These are phyloP conservation scores for Penicillium roqueforti DNA, from an alignment of 495 filamentous ascomycete species.

Conservation along the genomic window DNA sequence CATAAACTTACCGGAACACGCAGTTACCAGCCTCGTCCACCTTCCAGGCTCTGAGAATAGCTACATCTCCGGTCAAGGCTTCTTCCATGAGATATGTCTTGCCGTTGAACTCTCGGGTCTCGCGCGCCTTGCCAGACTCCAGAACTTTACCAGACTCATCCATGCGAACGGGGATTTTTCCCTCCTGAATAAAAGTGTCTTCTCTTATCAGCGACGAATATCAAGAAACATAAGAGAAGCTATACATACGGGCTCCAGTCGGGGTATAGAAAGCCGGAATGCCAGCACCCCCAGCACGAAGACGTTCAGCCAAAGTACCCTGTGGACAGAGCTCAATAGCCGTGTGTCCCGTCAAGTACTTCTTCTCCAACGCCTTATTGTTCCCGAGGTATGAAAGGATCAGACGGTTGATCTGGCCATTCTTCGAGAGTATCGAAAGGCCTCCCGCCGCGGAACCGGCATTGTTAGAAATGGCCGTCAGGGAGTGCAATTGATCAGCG, in stretches of 20 bases:
- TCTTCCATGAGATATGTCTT: slow-evolving; percentile 85
- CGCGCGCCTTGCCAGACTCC: slow-evolving; percentile 67
- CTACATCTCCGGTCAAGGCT: slow-evolving; percentile 78
- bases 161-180: slow-evolving; percentile 73
- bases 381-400: slow-evolving; percentile 84
- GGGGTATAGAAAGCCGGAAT: slow-evolving; percentile 92
- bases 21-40: slow-evolving; percentile 85
- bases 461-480: slow-evolving; percentile 91
- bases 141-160: slow-evolving; percentile 70
- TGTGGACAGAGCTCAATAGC: slow-evolving; percentile 86
- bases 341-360: slow-evolving; percentile 79
- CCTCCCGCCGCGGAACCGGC: slow-evolving; percentile 75
- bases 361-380: slow-evolving; percentile 81
- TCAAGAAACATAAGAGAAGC: not conserved
- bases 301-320: slow-evolving; percentile 81
- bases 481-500: slow-evolving; percentile 59
- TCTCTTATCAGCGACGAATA: not conserved
- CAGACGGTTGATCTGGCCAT: slow-evolving; percentile 78
- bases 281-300: slow-evolving; percentile 78
- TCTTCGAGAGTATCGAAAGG: slow-evolving; percentile 71
- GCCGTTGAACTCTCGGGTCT: slow-evolving; percentile 79
- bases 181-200: slow-evolving; percentile 75
- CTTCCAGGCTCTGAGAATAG: slow-evolving; percentile 84
- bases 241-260: slow-evolving; percentile 62
- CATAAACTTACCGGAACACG: slow-evolving; percentile 65